Base-by-base conservation (phyloP, 352 stramenopile species). In the Phytophthora rubi region DNA sequence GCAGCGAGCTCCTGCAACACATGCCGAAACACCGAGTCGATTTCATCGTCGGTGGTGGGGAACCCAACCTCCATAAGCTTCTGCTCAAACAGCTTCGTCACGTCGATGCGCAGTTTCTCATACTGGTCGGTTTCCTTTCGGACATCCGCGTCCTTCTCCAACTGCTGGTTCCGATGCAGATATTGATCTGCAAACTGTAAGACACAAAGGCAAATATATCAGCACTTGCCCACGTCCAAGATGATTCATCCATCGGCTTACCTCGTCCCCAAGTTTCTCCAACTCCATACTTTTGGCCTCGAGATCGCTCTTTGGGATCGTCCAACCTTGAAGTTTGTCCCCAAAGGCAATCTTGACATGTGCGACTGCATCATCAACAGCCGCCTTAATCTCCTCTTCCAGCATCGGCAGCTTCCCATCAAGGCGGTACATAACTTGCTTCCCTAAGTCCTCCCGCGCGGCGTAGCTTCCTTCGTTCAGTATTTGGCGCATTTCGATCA, bases 401-500 rank as follows among this genome's bases (percentile, higher is more conserved):
- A 76, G 51, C 35, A 92, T 67, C 6, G 84, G 84, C 16, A 94
- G 68, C 52, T 94, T 93, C 1, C 82, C 85, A 53, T 94, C 83
- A 30, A 94, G 68, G n/a, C 68, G 78, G 15, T 80, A 75, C 45
- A 72, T 75, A 18, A 92, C 65, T 62, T 94, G 84, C 49, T 88
- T 90, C 12, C 69, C 73, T 51, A 94, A 65, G 32, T 92, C 81
- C 58, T 93, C 82, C 16, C 85, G 81, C 23, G 82, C 83, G 4
- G 72, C 75, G 51, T 78, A 92, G 30, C 81, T 86, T 6, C 89
- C 74, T 28, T 94, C 85, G 51, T 80, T 90, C 42, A 94, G 37
- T 52, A 94, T 89, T 35, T 93, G 86, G 0, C 82, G 83, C 59
- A 94, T 88, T 61, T 94, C 86, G 23, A 93, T 78, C 53, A 90